Percentiles rank a stretch among this genome's conserved stretches.
Conservation (phyloP, 495 filamentous ascomycete genomes). For the Acidomyces sp. region DNA sequence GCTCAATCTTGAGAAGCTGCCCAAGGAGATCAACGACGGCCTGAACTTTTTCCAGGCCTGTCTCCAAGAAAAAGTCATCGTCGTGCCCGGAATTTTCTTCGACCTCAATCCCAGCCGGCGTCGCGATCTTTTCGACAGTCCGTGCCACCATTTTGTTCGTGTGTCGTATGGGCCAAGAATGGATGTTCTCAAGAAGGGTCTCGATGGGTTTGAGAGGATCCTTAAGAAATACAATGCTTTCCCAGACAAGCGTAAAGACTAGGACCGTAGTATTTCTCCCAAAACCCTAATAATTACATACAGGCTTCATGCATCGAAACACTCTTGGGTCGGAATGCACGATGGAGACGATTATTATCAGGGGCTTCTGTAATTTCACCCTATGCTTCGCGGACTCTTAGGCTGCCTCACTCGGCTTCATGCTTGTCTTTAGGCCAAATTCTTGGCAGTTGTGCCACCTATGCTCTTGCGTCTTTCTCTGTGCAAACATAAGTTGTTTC, state of each 20-base stretch:
- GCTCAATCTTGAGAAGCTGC: constrained; percentile 54
- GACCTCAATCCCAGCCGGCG: constrained; percentile 84
- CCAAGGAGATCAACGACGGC: constrained; percentile 71
- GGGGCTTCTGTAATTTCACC: too few relatives aligned
- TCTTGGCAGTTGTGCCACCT: too few relatives aligned
- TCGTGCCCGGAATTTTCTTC: constrained; percentile 87
- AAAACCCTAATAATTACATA: too few relatives aligned
- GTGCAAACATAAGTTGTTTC: too few relatives aligned
- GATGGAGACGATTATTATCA: too few relatives aligned
- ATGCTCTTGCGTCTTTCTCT: too few relatives aligned
- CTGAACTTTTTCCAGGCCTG: constrained; percentile 95
- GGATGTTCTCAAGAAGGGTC: constrained; percentile 70
- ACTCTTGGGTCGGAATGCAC: too few relatives aligned
- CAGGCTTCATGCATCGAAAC: too few relatives aligned
- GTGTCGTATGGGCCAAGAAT: constrained; percentile 83
- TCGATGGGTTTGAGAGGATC: constrained; percentile 82
- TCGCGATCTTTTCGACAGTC: constrained; percentile 83
- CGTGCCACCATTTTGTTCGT: constrained; percentile 87
- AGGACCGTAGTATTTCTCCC: too few relatives aligned
- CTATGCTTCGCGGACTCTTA: too few relatives aligned
- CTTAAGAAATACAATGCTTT: constrained; percentile 43
- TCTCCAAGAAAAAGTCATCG: constrained; percentile 82
- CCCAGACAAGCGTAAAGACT: constrained; percentile 6
- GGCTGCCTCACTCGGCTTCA: too few relatives aligned
- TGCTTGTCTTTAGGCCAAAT: too few relatives aligned